These are phyloP conservation scores for Magnusiomyces ingens DNA, from an alignment of 1,139 yeast genomes.

Conservation along the genomic window DNA sequence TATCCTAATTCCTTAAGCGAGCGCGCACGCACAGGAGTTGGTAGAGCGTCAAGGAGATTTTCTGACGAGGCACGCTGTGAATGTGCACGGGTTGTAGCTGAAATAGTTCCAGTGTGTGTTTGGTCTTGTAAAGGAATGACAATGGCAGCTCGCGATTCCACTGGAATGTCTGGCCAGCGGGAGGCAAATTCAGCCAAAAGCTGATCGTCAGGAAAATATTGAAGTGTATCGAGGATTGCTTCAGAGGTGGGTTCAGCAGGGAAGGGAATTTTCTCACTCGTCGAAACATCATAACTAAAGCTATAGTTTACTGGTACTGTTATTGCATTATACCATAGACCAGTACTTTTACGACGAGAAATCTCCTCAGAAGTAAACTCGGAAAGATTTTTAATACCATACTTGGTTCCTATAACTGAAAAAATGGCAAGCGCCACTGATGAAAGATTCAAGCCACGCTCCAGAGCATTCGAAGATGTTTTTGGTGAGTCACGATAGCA, in stretches of 20 bases:
- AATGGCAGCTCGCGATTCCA: conserved; percentile 6
- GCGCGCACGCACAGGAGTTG: conserved; percentile 17
- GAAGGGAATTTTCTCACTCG: neutral
- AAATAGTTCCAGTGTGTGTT: neutral
- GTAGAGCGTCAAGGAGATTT: conserved; percentile 3
- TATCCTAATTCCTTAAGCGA: conserved; percentile 20
- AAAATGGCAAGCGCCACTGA: conserved; percentile 22
- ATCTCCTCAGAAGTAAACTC: conserved; percentile 1
- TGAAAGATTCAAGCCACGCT: conserved; percentile 22
- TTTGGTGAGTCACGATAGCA: neutral
- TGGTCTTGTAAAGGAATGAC: neutral
- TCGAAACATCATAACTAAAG: neutral
- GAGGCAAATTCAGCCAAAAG: neutral
- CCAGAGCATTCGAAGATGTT: conserved; percentile 11
- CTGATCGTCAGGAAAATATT: neutral
- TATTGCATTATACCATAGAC: conserved; percentile 3
- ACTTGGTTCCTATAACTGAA: conserved; percentile 19
- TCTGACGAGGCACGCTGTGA: neutral
- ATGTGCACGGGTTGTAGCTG: too few relatives aligned
- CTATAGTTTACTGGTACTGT: conserved; percentile 3
- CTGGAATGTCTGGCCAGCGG: neutral
- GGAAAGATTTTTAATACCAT: conserved; percentile 17
- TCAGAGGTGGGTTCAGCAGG: neutral
- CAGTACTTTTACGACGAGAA: neutral
- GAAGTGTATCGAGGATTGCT: neutral